Base-by-base conservation (phyloP, 192 early-diverging fungal genomes). In the Linnemannia hyalina region DNA sequence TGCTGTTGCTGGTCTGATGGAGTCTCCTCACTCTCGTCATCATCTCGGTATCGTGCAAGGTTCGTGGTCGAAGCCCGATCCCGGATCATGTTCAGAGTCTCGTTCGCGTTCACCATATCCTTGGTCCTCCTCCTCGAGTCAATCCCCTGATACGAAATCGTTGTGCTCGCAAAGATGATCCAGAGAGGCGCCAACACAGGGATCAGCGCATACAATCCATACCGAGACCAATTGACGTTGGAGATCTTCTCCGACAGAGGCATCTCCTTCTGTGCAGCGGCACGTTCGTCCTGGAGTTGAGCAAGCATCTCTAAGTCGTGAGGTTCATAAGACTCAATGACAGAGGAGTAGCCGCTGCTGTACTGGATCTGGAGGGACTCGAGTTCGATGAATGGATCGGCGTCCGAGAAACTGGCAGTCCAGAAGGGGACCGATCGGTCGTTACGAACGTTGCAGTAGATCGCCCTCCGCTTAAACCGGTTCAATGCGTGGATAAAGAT, bases 381-480 rank as follows among this genome's bases (percentile, higher is more conserved):
- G 20, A 89, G 46, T 4, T 88, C 70, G 15, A 42, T 26, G 63
- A 91, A 91, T 13, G 85, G 87, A 79, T 91, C 70, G 9, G 82
- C 78, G n/a, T 86, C 84, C n/a, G 83, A 73, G 26, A 93, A 88
- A 20, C 89, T 87, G 9, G 90, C 91, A 2, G 90, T 93, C 92
- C 92, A 93, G 63, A 88, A 91, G 32, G 91, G 92, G 0, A 93
- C 92, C 16, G 83, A 88, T 32, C 84, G 82, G 72, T 93, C 92
- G 70, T 91, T 89, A 1, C 63, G 63, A 6, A 85, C 74, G 69
- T 93, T 93, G 52, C 90, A 88, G 54, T 92, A 93, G 23, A 89
- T 44, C 22, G 76, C 65, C 23, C 82, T 69, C n/a, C 76, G 52
- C 29, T 90, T 88, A 70, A 93, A 93, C 47, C 68, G 46, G 3